Evolutionary conservation across 768 basidiomycete genomes (phyloP).

Genomic region (Serpula lacrymans): DNA sequence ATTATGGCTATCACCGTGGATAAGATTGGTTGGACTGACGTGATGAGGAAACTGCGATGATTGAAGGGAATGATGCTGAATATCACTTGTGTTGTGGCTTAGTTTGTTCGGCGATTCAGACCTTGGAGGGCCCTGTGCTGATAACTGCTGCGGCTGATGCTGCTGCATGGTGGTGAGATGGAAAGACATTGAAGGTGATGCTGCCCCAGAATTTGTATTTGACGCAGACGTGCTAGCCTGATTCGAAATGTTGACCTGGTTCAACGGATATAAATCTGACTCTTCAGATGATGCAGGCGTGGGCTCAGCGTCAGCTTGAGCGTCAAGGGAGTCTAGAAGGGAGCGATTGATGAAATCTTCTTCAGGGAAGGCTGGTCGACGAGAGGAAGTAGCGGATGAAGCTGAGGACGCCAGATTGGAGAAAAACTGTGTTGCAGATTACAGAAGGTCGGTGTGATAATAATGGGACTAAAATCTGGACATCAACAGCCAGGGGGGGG

Average conservation of each 20-base stretch:
- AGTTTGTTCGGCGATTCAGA: constrained; percentile 47
- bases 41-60: constrained; percentile 21
- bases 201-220: constrained; percentile 46
- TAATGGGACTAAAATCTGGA: constrained; percentile 28
- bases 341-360: constrained; percentile 88
- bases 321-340: constrained; percentile 78
- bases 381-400: constrained; percentile 16
- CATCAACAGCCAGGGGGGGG: constrained; percentile 41
- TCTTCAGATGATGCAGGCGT: constrained; percentile 46
- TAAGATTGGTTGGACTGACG: constrained; percentile 3
- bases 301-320: constrained; percentile 79
- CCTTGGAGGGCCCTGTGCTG: constrained; percentile 35
- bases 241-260: constrained; percentile 43
- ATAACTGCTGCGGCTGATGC: constrained; percentile 39
- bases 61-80: constrained; percentile 22
- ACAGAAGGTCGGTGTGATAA: constrained; percentile 23
- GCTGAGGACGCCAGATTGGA: constrained; percentile 53
- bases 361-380: constrained; percentile 14
- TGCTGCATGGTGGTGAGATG: constrained; percentile 44
- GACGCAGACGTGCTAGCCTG: no score
- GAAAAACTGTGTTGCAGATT: constrained; percentile 19
- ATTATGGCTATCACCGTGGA: constrained; percentile 25
- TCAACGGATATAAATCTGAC: constrained; percentile 20
- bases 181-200: constrained; percentile 54
- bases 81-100: constrained; percentile 34